These are phyloP conservation scores for Lepiota venenata DNA, from an alignment of 768 basidiomycete species.

Conservation along the genomic window DNA sequence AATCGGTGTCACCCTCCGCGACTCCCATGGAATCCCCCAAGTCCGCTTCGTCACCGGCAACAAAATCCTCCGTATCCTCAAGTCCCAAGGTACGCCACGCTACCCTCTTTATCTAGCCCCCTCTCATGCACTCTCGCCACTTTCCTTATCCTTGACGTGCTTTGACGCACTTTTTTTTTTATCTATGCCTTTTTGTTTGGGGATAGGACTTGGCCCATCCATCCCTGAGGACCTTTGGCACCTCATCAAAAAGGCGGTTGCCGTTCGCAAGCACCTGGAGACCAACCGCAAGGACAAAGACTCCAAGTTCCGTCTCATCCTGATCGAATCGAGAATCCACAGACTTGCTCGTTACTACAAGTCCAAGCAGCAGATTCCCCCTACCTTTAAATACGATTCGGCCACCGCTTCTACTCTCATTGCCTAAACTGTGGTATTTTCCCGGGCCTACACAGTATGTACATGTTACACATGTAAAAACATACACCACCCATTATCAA, in stretches of 20 bases:
- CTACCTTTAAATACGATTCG: constrained; percentile 98
- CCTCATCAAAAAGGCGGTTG: constrained; percentile 99
- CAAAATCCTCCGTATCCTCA: constrained; percentile 98
- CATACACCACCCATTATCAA: background rate
- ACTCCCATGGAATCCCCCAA: constrained; percentile 97
- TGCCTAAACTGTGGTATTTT: constrained; percentile 43
- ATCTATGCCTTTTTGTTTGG: constrained; percentile 47
- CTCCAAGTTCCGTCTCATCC: constrained; percentile 91
- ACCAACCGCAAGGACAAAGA: constrained; percentile 99
- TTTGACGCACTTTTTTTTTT: constrained; percentile 19
- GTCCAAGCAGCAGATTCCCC: constrained; percentile 95
- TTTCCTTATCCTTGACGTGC: constrained; percentile 14
- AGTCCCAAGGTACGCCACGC: constrained; percentile 73
- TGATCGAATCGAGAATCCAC: constrained; percentile 99
- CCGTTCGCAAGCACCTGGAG: constrained; percentile 98
- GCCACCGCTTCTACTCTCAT: constrained; percentile 91
- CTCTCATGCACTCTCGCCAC: constrained; percentile 26
- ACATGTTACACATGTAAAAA: background rate
- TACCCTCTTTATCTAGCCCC: background rate
- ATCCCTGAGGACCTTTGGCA: constrained; percentile 99
- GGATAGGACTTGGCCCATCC: constrained; percentile 90
- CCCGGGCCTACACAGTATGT: background rate
- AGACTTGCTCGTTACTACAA: constrained; percentile 97
- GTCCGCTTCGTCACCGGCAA: constrained; percentile 98
- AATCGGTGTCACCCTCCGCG: constrained; percentile 97